Conservation (phyloP, 805 yeast genomes). For the Wickerhamiella spandovensis region DNA sequence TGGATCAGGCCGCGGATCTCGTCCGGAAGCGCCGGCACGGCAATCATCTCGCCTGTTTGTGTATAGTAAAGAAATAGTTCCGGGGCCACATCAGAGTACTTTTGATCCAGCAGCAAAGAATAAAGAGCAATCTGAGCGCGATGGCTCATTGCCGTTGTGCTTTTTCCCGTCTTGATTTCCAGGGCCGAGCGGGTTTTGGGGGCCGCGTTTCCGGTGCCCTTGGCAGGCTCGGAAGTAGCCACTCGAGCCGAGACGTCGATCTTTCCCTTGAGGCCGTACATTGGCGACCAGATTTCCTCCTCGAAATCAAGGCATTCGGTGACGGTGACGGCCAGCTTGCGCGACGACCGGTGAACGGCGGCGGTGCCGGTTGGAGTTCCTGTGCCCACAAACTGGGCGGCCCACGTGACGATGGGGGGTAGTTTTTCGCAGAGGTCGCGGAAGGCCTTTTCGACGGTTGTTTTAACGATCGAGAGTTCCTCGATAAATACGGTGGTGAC, state of each 20-base stretch:
- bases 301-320: constrained; percentile 35
- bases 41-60: constrained; percentile 39
- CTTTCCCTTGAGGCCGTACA: constrained; percentile 77
- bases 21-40: constrained; percentile 36
- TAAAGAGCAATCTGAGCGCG: constrained; percentile 80
- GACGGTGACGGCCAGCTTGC: constrained; percentile 36
- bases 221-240: constrained; percentile 18
- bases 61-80: constrained; percentile 66
- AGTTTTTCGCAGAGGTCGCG: constrained; percentile 43
- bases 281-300: constrained; percentile 85
- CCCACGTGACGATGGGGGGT: constrained; percentile 24
- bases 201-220: constrained; percentile 14
- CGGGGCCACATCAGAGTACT: constrained; percentile 56
- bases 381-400: constrained; percentile 5
- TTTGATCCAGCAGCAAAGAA: constrained; percentile 61
- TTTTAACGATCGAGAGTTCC: constrained; percentile 41
- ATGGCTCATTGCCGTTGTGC: constrained; percentile 45
- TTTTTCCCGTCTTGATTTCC: constrained; percentile 78
- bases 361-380: constrained; percentile 7
- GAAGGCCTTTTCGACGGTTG: constrained; percentile 38
- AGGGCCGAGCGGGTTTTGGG: constrained; percentile 51
- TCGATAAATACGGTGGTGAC: constrained; percentile 13
- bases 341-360: constrained; percentile 16
- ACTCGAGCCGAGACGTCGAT: constrained; percentile 79
- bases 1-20: constrained; percentile 60